Conservation (phyloP, 202 grass and related monocot species). For the Schoenoplectus tabernaemontani region DNA sequence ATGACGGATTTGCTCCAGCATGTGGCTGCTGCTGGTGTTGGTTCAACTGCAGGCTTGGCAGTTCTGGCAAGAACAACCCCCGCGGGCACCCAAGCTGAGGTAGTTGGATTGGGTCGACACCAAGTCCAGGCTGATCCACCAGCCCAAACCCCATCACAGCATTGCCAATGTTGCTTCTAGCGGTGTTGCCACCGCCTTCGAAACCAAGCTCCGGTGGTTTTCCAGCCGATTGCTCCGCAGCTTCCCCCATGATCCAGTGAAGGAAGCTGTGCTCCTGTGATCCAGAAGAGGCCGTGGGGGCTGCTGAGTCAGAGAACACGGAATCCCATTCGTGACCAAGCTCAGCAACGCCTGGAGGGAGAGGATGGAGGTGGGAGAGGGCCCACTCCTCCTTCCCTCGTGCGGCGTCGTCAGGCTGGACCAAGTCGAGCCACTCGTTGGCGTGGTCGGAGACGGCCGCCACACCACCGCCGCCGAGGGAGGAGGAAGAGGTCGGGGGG, state of each 20-base stretch:
- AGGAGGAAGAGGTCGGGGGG: slow-evolving; percentile 48
- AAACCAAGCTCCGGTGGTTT: neutral
- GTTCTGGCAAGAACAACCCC: slow-evolving; percentile 27
- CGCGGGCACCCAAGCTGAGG: slow-evolving; percentile 25
- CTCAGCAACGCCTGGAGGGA: slow-evolving; percentile 24
- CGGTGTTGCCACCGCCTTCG: neutral
- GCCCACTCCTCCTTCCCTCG: slow-evolving; percentile 51
- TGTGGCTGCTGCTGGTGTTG: slow-evolving; percentile 63
- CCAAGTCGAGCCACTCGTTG: slow-evolving; percentile 34
- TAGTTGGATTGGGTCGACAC: slow-evolving; percentile 34
- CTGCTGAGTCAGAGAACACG: slow-evolving; percentile 30
- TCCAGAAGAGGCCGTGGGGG: slow-evolving; percentile 16
- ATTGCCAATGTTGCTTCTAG: neutral
- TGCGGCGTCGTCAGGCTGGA: neutral
- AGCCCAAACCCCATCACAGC: slow-evolving; percentile 26
- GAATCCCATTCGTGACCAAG: slow-evolving; percentile 40
- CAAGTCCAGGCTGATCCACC: slow-evolving; percentile 40
- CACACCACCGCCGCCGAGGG: slow-evolving; percentile 51
- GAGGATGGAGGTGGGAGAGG: slow-evolving; percentile 25
- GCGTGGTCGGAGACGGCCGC: slow-evolving; percentile 44
- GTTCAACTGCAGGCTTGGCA: slow-evolving; percentile 27
- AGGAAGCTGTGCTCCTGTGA: slow-evolving; percentile 53
- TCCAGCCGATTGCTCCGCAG: slow-evolving; percentile 28
- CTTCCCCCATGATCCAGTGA: slow-evolving; percentile 43
- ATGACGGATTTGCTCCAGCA: slow-evolving; percentile 30